phyloP scores from a whole-genome alignment of 306 rosid genomes.

The Gastrolobium villosum region DNA sequence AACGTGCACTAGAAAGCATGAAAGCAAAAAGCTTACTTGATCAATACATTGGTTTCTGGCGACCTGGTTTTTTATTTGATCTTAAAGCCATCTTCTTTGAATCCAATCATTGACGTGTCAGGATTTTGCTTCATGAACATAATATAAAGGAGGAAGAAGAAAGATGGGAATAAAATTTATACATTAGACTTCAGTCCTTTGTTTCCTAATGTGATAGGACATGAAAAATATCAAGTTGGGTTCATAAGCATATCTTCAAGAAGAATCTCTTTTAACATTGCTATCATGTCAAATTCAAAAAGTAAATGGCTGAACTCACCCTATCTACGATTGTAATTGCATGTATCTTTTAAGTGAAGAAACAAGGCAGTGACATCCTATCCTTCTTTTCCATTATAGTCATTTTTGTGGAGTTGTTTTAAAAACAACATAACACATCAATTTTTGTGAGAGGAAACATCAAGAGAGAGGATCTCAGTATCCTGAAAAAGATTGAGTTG shows the following conservation, averaged over 20 bases:
- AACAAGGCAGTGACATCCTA: conserved; percentile 33
- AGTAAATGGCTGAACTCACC: conserved; percentile 28
- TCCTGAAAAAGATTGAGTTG: conserved; percentile 40
- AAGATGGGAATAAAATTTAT: not conserved
- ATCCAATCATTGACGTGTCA: not conserved
- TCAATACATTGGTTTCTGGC: not conserved
- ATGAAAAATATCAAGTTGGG: not conserved
- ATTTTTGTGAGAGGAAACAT: conserved; percentile 13
- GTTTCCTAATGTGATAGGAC: not conserved
- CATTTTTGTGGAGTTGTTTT: conserved; percentile 26
- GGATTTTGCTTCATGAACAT: not conserved
- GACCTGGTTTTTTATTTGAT: not conserved
- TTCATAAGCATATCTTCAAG: conserved; percentile 11
- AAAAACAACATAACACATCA: not conserved
- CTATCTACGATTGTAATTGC: conserved; percentile 16
- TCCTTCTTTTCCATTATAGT: conserved; percentile 13
- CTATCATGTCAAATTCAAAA: conserved; percentile 39
- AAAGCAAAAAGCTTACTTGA: conserved; percentile 19
- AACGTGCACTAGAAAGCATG: not conserved
- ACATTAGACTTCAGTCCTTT: not conserved
- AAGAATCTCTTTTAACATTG: conserved; percentile 7
- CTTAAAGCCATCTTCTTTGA: not conserved
- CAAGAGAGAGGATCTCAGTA: conserved; percentile 14
- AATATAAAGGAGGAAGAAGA: not conserved
- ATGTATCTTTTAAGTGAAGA: conserved; percentile 29